These are phyloP conservation scores for Scutellaria baicalensis DNA, from an alignment of 257 asterid genomes.

Conservation along the genomic window DNA sequence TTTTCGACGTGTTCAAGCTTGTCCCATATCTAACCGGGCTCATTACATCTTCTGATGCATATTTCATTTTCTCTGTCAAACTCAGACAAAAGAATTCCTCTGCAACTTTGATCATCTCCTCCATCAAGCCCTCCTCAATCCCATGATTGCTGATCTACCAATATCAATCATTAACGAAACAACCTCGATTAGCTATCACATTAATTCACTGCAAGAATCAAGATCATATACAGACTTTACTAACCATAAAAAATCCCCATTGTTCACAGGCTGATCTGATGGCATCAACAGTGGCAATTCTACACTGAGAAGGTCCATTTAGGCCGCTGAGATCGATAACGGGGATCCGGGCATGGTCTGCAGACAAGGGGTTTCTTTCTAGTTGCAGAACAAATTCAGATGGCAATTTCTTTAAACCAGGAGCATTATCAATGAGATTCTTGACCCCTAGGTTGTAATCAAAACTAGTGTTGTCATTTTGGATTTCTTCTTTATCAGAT, in stretches of 20 bases:
- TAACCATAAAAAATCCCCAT: constrained; percentile 53
- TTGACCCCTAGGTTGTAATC: constrained; percentile 38
- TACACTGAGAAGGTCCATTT: constrained; percentile 3
- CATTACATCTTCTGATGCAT: constrained; percentile 51
- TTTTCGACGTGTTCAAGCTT: constrained; percentile 41
- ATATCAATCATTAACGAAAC: not conserved
- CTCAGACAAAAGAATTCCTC: constrained; percentile 33
- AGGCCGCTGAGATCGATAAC: constrained; percentile 36
- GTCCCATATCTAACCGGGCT: constrained; percentile 49
- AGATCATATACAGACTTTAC: not conserved
- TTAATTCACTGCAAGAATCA: not conserved
- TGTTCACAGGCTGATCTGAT: constrained; percentile 32
- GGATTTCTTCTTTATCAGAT: not conserved
- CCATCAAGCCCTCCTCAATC: constrained; percentile 17
- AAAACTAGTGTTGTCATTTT: not conserved
- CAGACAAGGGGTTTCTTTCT: constrained; percentile 17
- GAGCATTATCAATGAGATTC: constrained; percentile 25
- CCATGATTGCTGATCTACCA: constrained; percentile 41
- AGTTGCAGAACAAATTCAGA: constrained; percentile 25
- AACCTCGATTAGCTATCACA: not conserved
- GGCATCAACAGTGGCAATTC: constrained; percentile 24
- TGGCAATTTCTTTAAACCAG: constrained; percentile 29
- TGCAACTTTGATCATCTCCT: constrained; percentile 27
- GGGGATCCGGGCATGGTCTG: constrained; percentile 22
- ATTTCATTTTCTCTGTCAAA: constrained; percentile 37